These are phyloP conservation scores for Castanospermum australe DNA, from an alignment of 306 rosid genomes.

Conservation along the genomic window DNA sequence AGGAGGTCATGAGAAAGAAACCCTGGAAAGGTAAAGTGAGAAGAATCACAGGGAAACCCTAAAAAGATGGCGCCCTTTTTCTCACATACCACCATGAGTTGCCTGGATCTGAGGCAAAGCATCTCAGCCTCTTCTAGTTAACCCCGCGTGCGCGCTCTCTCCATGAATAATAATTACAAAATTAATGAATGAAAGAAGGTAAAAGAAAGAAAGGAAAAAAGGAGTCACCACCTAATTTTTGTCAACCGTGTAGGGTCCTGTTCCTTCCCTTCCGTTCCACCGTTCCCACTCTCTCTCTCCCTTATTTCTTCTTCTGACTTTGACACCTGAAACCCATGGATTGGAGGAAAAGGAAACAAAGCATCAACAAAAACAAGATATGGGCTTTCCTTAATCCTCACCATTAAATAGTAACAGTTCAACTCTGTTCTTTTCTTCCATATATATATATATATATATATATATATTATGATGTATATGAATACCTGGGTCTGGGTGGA, in stretches of 20 bases:
- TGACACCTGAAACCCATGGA: slow-evolving; percentile 41
- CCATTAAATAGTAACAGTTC: slow-evolving; percentile 26
- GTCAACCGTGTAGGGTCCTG: slow-evolving; percentile 49
- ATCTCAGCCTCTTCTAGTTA: slow-evolving; percentile 47
- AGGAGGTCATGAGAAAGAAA: slow-evolving; percentile 64
- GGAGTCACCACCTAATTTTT: slow-evolving; percentile 46
- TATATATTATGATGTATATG: neutral
- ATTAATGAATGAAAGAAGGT: slow-evolving; percentile 33
- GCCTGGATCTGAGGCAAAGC: slow-evolving; percentile 90
- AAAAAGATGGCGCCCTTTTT: slow-evolving; percentile 51
- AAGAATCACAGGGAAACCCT: slow-evolving; percentile 77
- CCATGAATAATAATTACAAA: slow-evolving; percentile 33
- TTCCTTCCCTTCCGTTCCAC: slow-evolving; percentile 7
- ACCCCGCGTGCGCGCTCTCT: slow-evolving; percentile 32
- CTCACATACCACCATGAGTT: slow-evolving; percentile 40
- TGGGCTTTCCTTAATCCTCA: slow-evolving; percentile 25
- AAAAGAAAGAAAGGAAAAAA: slow-evolving; percentile 16
- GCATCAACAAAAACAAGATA: slow-evolving; percentile 29
- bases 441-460: too few species aligned
- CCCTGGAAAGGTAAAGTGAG: slow-evolving; percentile 55
- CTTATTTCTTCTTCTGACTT: slow-evolving; percentile 7
- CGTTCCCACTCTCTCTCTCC: neutral
- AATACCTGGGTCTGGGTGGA: slow-evolving; percentile 20
- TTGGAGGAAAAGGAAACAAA: slow-evolving; percentile 12
- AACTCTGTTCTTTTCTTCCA: neutral